A percentile compares a stretch with the other conserved stretches of the same genome.
These are phyloP conservation scores for Drosera spatulata DNA, from an alignment of 179 eudicot species.

Conservation along the genomic window DNA sequence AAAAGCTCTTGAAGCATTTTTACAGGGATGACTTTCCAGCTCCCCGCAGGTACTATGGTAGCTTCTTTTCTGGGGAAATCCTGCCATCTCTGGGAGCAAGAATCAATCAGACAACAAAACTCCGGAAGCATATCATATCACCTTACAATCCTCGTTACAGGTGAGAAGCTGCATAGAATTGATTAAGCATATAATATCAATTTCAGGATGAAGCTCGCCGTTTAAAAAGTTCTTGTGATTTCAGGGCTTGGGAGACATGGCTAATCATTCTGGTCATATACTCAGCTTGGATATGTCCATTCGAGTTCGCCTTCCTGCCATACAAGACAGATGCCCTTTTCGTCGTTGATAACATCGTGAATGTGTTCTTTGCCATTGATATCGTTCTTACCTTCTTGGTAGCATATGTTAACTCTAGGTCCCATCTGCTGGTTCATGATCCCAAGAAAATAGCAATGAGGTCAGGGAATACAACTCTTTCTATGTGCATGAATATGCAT, in stretches of 20 bases:
- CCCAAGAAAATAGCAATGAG: constrained; percentile 70
- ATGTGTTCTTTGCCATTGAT: constrained; percentile 68
- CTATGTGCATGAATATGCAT: not conserved
- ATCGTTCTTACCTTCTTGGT: constrained; percentile 85
- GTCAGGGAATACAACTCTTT: constrained; percentile 18
- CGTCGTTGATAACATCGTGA: constrained; percentile 58
- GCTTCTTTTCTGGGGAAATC: constrained; percentile 41
- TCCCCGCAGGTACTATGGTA: constrained; percentile 24
- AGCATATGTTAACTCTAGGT: constrained; percentile 56
- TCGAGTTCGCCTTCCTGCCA: constrained; percentile 68
- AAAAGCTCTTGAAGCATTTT: constrained; percentile 27
- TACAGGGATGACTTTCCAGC: constrained; percentile 27
- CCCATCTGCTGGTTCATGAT: constrained; percentile 71
- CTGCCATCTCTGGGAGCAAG: constrained; percentile 75
- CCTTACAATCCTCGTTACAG: constrained; percentile 62
- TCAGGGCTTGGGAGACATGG: constrained; percentile 77
- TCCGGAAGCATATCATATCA: constrained; percentile 33
- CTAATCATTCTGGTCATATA: constrained; percentile 70
- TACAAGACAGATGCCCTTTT: constrained; percentile 42
- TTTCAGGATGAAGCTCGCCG: not conserved
- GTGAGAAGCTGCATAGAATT: constrained; percentile 12
- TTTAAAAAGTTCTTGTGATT: constrained; percentile 3
- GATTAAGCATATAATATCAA: not conserved
- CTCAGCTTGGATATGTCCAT: constrained; percentile 87
- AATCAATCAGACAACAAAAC: constrained; percentile 43